phyloP scores from a whole-genome alignment of 2,329 filamentous ascomycete genomes.

The Diplodia mutila region DNA sequence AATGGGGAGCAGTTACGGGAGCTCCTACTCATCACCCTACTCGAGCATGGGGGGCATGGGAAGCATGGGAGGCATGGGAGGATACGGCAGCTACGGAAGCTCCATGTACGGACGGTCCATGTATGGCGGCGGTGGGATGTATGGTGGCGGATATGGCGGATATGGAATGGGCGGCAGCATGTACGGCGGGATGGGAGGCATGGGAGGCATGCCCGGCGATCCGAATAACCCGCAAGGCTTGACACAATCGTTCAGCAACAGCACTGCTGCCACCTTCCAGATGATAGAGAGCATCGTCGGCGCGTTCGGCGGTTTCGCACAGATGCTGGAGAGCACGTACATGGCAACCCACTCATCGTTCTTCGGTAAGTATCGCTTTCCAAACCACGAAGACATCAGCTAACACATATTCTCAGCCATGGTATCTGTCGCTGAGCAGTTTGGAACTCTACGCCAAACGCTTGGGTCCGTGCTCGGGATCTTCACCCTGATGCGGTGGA shows the following conservation, averaged over 20 bases:
- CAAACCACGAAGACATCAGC: constrained; percentile 25
- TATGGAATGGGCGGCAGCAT: constrained; percentile 27
- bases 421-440: constrained; percentile 97
- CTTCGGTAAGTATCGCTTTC: constrained; percentile 70
- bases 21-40: constrained; percentile 59
- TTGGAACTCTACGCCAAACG: constrained; percentile 89
- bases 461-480: constrained; percentile 93
- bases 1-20: constrained; percentile 48
- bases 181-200: constrained; percentile 41
- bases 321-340: constrained; percentile 99
- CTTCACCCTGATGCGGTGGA: constrained; percentile 94
- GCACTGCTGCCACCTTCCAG: constrained; percentile 95
- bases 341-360: constrained; percentile 99
- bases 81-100: constrained; percentile 46
- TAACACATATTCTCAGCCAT: constrained; percentile 66
- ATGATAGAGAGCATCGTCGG: constrained; percentile 97
- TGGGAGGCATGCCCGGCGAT: constrained; percentile 52
- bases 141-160: constrained; percentile 46
- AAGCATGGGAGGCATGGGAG: constrained; percentile 40
- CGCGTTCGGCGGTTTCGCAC: constrained; percentile 94
- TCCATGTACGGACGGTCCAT: constrained; percentile 50
- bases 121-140: constrained; percentile 46
- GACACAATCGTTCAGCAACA: constrained; percentile 93
- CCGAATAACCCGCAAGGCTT: constrained; percentile 91
- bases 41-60: constrained; percentile 33